phyloP scores from a whole-genome alignment of 352 stramenopile genomes.

The Hyaloperonospora brassicae region DNA sequence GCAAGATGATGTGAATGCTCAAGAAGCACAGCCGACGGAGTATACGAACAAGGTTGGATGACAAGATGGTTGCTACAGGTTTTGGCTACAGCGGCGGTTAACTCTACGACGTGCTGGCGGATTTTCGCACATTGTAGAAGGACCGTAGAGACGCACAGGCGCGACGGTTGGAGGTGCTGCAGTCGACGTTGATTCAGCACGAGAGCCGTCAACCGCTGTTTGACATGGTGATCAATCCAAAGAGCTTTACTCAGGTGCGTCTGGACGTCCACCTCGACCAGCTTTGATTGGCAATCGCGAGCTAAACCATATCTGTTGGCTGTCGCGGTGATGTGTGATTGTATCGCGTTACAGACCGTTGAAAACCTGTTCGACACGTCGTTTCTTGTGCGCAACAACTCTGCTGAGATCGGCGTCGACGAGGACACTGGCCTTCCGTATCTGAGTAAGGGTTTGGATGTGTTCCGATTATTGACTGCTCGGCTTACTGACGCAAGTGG shows the following conservation, averaged over 20 bases:
- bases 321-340: background rate
- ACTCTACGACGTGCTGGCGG: background rate
- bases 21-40: slow-evolving; percentile 55
- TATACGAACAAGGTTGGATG: slow-evolving; percentile 63
- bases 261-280: background rate
- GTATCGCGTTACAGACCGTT: slow-evolving; percentile 38
- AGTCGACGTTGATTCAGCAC: slow-evolving; percentile 39
- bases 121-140: slow-evolving; percentile 28
- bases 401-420: slow-evolving; percentile 59
- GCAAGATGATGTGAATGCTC: slow-evolving; percentile 40
- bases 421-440: slow-evolving; percentile 44
- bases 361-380: slow-evolving; percentile 83
- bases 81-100: background rate
- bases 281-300: background rate
- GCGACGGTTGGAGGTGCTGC: slow-evolving; percentile 57
- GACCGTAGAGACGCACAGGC: slow-evolving; percentile 75
- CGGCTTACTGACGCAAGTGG: background rate
- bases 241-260: slow-evolving; percentile 69
- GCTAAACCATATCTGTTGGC: background rate
- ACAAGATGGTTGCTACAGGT: background rate
- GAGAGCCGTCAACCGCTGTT: slow-evolving; percentile 43
- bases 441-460: slow-evolving; percentile 30
- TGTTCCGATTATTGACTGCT: background rate
- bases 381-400: slow-evolving; percentile 69
- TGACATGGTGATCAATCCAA: slow-evolving; percentile 59